These are phyloP conservation scores for Debaryomyces coudertii DNA, from an alignment of 1,139 yeast genomes.

Conservation along the genomic window DNA sequence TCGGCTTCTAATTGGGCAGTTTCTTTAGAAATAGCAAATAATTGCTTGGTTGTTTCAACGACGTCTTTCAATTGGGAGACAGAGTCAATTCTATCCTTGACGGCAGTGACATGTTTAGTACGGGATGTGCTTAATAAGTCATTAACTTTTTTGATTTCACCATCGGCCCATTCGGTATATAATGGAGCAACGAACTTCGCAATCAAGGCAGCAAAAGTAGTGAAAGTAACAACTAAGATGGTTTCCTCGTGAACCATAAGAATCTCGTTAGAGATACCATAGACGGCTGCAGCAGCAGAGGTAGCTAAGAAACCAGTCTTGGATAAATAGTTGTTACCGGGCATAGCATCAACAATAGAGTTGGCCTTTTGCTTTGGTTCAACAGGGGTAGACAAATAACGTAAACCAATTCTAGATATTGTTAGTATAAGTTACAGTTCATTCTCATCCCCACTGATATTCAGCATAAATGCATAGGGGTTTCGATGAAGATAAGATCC, in stretches of 20 bases:
- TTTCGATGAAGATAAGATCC: neutral
- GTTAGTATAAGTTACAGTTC: conserved; percentile 23
- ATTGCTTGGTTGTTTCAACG: conserved; percentile 85
- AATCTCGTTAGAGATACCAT: conserved; percentile 91
- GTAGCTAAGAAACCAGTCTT: conserved; percentile 97
- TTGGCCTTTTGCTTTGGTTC: conserved; percentile 93
- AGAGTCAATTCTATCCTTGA: conserved; percentile 85
- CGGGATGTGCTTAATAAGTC: conserved; percentile 86
- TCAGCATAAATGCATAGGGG: neutral
- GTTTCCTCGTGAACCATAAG: conserved; percentile 95
- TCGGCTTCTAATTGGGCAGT: conserved; percentile 95
- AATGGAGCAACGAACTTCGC: conserved; percentile 93
- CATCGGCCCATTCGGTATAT: conserved; percentile 93
- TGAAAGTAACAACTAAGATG: conserved; percentile 77
- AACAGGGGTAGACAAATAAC: conserved; percentile 64
- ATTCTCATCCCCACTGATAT: neutral
- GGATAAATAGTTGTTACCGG: conserved; percentile 85
- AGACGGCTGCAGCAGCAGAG: conserved; percentile 89
- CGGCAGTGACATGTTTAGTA: conserved; percentile 87
- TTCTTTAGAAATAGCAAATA: conserved; percentile 93
- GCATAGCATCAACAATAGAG: conserved; percentile 87
- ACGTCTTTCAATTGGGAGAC: conserved; percentile 92
- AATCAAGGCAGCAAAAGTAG: conserved; percentile 71
- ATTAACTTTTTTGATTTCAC: conserved; percentile 83
- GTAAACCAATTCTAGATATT: conserved; percentile 54